Evolutionary conservation across 371 early-diverging fungal genomes (phyloP).

Genomic region (Mortierella sp.): DNA sequence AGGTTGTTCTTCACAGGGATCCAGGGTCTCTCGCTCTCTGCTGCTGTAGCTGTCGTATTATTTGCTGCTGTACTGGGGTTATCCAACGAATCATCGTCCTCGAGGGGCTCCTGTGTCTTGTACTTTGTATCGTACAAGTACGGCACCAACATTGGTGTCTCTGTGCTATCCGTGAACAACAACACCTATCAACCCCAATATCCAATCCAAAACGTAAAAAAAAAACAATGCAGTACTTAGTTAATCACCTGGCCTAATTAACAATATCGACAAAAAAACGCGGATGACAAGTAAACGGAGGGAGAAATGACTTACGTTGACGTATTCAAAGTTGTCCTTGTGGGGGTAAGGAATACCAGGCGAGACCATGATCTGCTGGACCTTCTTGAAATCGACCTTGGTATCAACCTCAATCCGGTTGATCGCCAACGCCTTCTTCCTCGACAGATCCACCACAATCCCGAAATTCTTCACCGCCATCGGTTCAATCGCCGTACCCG

Average conservation of each 20-base stretch:
- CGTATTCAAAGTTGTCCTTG: conserved; percentile 67
- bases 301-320: conserved; percentile 62
- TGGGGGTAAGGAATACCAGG: conserved; percentile 67
- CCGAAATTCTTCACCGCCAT: conserved; percentile 72
- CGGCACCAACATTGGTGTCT: conserved; percentile 70
- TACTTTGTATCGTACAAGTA: conserved; percentile 69
- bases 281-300: neutral
- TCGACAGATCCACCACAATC: conserved; percentile 66
- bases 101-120: conserved; percentile 60
- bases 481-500: conserved; percentile 64
- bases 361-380: conserved; percentile 77
- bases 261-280: neutral
- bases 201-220: too few species aligned
- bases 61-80: conserved; percentile 2
- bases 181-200: too few species aligned
- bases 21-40: conserved; percentile 57
- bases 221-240: neutral
- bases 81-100: conserved; percentile 45
- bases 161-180: conserved; percentile 64
- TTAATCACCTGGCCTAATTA: too few species aligned
- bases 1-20: conserved; percentile 73
- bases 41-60: conserved; percentile 22
- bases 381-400: conserved; percentile 63
- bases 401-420: conserved; percentile 73
- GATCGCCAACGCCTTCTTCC: conserved; percentile 66